Evolutionary conservation across 2,329 filamentous ascomycete genomes (phyloP), one percentile per base, ranked within the genome.

Genomic region (Aspergillus novoparasiticus): DNA sequence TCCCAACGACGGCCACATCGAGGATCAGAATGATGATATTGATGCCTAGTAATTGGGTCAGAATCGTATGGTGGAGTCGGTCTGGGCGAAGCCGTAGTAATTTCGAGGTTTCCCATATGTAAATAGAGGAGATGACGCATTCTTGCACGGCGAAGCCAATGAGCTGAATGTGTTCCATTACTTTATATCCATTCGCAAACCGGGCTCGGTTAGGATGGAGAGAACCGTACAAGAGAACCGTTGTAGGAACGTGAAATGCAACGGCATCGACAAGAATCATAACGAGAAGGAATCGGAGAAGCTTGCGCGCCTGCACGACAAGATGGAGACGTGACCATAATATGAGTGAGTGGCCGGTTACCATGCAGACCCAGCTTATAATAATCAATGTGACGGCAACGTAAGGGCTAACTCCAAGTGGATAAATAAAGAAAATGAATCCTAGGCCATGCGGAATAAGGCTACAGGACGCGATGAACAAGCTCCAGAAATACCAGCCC

Each of bases 311-410:
- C 41, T 80, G 81, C 0, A 85, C 75, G 21, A 89, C 79, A 4
- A 89, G 77, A 69, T 89, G 86, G 0, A 89, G 80, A 5, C 87
- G 82, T 0, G 86, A 89, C 78, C 86, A 89, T 0, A 89, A 78
- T 0, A 89, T 86, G 12, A 88, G 68, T 0, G 84, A 84, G 69
- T 88, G 85, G 2, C 86, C 87, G 1, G 86, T 86, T 0, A 89
- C 83, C 85, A 88, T 87, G 6, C 78, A 64, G 66, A 83, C 83
- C 81, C 86, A 85, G 21, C 85, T 86, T 60, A 88, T 66, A 11
- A 78, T 79, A 32, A 82, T 75, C 2, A 83, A 64, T 4, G 79
- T 76, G 5, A 79, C 72, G 4, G 73, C 67, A 26, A 76, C 45
- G 67, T 75, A 78, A 43, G 72, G 45, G 45, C 64, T 72, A 10